Evolutionary conservation across 495 filamentous ascomycete genomes (phyloP), one percentile per base, ranked within the genome.

Genomic region (Penicillium chermesinum): DNA sequence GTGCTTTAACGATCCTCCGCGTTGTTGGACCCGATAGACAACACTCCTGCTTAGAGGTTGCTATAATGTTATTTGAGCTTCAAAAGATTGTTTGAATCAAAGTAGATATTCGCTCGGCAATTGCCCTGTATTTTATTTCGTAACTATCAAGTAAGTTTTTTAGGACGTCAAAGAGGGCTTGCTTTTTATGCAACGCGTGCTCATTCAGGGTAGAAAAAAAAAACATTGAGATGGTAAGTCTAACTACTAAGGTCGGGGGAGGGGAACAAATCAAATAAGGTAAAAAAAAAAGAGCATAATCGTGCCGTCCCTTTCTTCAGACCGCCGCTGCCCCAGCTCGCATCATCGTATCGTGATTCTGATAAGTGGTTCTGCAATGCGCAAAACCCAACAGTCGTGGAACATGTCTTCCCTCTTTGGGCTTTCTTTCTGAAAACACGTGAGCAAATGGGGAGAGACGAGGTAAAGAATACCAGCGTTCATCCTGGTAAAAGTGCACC

Each of bases 271-370:
- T 45, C 57, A 61, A 59, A 49, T n/a, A n/a, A n/a, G n/a, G n/a
- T n/a, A 57, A 55, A 54, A 59, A 57, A 52, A 54, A 54, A 65
- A 66, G 66, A 62, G 64, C 66, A 64, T 69, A 58, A 65, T 66
- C 65, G 63, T 71, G 57, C 64, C 57, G 57, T 57, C 65, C 51
- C 61, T 56, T 60, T 57, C 57, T 56, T 62, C 62, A 63, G 57
- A 61, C 61, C 65, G 57, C 62, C 62, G 52, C 54, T 67, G 55
- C 61, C 59, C 57, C 63, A 50, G 57, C 66, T 58, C 62, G 64
- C 62, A 64, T 67, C 67, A 56, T 72, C 66, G 67, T 65, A 72
- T 70, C 69, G 65, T 72, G 58, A 70, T 60, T 64, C 56, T 58
- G 42, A 52, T 52, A 48, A 51, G 33, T 19, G 48, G 48, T 49